Evolutionary conservation across 2,329 filamentous ascomycete genomes (phyloP), one percentile per base, ranked within the genome.

Genomic region (Claviceps sp.): DNA sequence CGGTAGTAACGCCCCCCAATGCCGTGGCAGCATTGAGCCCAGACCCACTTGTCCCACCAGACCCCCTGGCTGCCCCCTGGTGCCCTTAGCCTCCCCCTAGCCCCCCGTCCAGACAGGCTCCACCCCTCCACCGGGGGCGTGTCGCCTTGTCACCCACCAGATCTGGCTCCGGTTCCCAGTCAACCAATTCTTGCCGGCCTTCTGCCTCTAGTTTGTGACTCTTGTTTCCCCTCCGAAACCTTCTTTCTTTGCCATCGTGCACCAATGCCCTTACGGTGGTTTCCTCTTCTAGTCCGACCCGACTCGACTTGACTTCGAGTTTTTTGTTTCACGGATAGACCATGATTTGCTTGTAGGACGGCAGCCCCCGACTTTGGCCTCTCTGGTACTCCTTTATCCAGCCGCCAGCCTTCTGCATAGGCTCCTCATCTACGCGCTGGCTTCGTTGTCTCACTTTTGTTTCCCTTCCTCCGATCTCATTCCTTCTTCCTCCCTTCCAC

Each of bases 401-500:
- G 50, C 43, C 50, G 50, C 54, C 52, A 52, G 54, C 50, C 54
- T 52, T 55, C 54, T 56, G 45, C 53, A 53, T 55, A 53, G 54
- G 54, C 51, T 51, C 53, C 47, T 52, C 50, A 42, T 56, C 52
- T 56, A 54, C 53, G 52, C 56, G 56, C 55, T 50, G 45, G 56
- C 47, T 52, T 51, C 47, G 19, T 44, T 58, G 59, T 60, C 55
- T 60, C 55, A 58, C 56, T 45, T 34, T 34, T 46, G 10, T 24
- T 43, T 14, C 22, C 22, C 17, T 43, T 57, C 51, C 37, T 57
- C 54, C 53, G 56, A 59, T 60, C 54, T 54, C 56, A 58, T 60
- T 60, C 58, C 59, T 56, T 59, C 58, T 42, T 56, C 56, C 56
- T 57, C 54, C 53, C 54, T 57, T 61, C 54, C 45, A 40, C 47